Conservation (phyloP, 257 asterid genomes). For the Ballota nigra region DNA sequence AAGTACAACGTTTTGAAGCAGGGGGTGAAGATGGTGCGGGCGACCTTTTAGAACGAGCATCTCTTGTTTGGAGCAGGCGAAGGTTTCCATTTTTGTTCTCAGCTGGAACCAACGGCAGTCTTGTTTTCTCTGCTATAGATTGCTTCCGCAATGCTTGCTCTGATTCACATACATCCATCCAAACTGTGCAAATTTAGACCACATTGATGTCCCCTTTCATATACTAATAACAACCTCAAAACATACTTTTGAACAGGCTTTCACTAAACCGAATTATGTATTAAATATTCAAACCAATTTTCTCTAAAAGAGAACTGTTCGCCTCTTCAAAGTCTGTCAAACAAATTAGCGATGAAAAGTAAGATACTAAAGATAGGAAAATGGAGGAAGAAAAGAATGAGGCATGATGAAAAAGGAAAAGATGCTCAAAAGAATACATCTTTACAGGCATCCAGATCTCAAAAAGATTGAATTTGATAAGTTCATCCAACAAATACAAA, state of each 20-base stretch:
- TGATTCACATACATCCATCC: slow-evolving; percentile 72
- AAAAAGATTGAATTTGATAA: slow-evolving; percentile 31
- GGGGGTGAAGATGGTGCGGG: slow-evolving; percentile 58
- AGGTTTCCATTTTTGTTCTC: slow-evolving; percentile 62
- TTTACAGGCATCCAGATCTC: slow-evolving; percentile 61
- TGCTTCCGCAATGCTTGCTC: slow-evolving; percentile 50
- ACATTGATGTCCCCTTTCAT: slow-evolving; percentile 47
- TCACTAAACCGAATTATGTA: slow-evolving; percentile 30
- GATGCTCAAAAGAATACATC: slow-evolving; percentile 55
- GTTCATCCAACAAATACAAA: slow-evolving; percentile 33
- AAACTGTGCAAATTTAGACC: slow-evolving; percentile 46
- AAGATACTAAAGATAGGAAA: slow-evolving; percentile 44
- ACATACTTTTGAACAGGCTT: slow-evolving; percentile 27
- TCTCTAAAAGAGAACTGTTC: slow-evolving; percentile 37
- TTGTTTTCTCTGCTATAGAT: slow-evolving; percentile 41
- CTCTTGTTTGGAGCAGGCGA: slow-evolving; percentile 47
- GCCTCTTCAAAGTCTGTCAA: slow-evolving; percentile 51
- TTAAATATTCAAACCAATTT: slow-evolving; percentile 25
- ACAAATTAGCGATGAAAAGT: slow-evolving; percentile 39
- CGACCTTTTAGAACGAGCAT: slow-evolving; percentile 79
- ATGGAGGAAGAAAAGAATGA: slow-evolving; percentile 34
- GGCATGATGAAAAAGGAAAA: slow-evolving; percentile 40
- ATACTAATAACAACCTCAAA: slow-evolving; percentile 21
- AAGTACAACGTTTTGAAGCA: slow-evolving; percentile 51
- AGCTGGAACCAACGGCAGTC: slow-evolving; percentile 43